Conservation (phyloP, 257 asterid species). For the Jacaranda copaia region DNA sequence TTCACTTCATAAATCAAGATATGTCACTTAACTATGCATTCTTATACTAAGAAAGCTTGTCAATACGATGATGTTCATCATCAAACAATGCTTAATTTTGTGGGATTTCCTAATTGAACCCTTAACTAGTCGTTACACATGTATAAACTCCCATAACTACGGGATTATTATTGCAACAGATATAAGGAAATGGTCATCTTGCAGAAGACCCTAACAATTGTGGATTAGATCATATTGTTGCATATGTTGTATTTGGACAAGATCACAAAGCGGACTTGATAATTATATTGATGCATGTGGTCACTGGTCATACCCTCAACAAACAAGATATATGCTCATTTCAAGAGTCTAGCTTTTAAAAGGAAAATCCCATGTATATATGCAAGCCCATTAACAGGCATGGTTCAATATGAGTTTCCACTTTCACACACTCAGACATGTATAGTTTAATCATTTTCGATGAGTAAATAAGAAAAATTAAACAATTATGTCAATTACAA, state of each 20-base stretch:
- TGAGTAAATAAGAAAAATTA: constrained; percentile 14
- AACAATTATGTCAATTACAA: background rate
- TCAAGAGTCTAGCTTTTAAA: constrained; percentile 19
- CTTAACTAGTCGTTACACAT: too few relatives aligned
- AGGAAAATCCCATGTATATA: constrained; percentile 9
- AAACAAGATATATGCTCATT: background rate
- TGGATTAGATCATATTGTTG: background rate
- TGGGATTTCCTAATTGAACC: background rate
- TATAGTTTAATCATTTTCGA: background rate
- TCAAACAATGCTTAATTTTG: background rate
- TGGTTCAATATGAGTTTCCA: constrained; percentile 2
- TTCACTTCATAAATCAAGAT: too few relatives aligned
- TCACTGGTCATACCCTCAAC: constrained; percentile 23
- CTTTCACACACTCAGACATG: constrained; percentile 10
- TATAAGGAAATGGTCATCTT: constrained; percentile 2
- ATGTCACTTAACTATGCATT: too few relatives aligned
- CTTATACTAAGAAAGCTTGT: too few relatives aligned
- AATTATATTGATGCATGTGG: background rate
- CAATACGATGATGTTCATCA: too few relatives aligned
- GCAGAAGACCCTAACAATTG: background rate
- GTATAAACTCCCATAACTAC: background rate
- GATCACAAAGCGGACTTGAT: constrained; percentile 16
- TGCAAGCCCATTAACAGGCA: constrained; percentile 13
- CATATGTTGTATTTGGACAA: background rate
- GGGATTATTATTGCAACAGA: too few relatives aligned